Base-by-base conservation (phyloP, 768 basidiomycete species). In the Rhizopogon rudus region DNA sequence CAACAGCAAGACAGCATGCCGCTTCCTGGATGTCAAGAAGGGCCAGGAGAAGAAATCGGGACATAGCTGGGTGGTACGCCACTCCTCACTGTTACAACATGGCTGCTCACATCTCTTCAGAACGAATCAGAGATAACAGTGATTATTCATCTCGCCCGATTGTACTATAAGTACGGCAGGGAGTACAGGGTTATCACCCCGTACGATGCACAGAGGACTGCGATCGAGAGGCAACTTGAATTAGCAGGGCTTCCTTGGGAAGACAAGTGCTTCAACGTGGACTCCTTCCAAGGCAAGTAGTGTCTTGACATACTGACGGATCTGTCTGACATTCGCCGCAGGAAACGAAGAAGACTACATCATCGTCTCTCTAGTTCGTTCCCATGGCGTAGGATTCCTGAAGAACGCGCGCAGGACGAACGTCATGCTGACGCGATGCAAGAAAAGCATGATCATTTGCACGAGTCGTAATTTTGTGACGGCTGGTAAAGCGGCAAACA, bases 361-460 rank as follows among this genome's bases (percentile, higher is more conserved):
- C 52, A 78, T 91, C 51, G 70, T 91, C 35, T 91, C 88, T 6
- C 61, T 87, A 6, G 87, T 89, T 8, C 77, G 87, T 20, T 76
- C 87, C 1, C 58, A 68, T 5, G 72, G 67, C 14, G 68, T 81
- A 17, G 91, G 91, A 10, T 93, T 93, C 60, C 71, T 93, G 20
- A 70, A 64, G 13, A 83, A 81, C 60, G 53, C 76, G 6, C 77
- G 84, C 9, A 77, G 91, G 6, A 87, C 84, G 45, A 93, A 93
- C 79, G 91, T 93, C 43, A 90, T 93, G 89, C 76, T 92, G 33
- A 87, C 86, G 35, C 80, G 89, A 20, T 91, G 85, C 73, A 86
- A 85, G 65, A 66, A 68, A 48, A 82, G 81, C 37, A 92, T 93
- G 88, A 82, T 83, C 60, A 83, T 93, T 63, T 73, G 86, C 51